Conservation (phyloP, 179 eudicot species). For the Beta corolliflora region DNA sequence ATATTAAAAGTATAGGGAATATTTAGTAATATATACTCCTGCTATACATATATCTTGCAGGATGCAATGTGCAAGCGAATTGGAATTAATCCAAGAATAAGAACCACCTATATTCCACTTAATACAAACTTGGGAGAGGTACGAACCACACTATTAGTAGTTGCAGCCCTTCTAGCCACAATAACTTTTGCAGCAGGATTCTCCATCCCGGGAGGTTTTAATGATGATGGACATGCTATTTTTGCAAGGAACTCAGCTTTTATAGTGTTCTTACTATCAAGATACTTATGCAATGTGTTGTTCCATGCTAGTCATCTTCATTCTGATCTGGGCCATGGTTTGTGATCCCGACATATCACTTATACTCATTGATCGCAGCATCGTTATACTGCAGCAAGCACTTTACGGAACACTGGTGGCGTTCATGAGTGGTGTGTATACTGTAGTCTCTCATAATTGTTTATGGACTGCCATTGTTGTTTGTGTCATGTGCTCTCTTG, state of each 20-base stretch:
- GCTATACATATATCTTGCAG: background rate
- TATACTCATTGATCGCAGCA: constrained; percentile 19
- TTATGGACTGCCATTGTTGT: constrained; percentile 24
- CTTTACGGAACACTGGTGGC: constrained; percentile 22
- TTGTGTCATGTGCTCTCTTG: constrained; percentile 12
- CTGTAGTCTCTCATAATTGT: constrained; percentile 14
- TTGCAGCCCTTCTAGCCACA: constrained; percentile 30
- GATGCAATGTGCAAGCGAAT: constrained; percentile 5
- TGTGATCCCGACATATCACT: constrained; percentile 11
- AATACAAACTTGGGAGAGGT: background rate
- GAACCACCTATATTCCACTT: background rate
- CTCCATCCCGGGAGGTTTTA: constrained; percentile 19
- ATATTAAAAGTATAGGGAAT: background rate
- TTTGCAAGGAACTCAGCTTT: constrained; percentile 12
- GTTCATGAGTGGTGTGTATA: constrained; percentile 25
- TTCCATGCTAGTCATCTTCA: constrained; percentile 22
- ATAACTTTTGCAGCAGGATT: constrained; percentile 25
- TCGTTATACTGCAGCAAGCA: constrained; percentile 17
- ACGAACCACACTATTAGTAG: constrained; percentile 19
- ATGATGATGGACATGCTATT: constrained; percentile 8
- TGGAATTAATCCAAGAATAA: background rate
- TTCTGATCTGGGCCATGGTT: constrained; percentile 28
- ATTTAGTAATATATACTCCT: background rate
- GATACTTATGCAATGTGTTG: constrained; percentile 29
- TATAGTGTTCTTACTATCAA: constrained; percentile 22